Evolutionary conservation across 805 yeast genomes (phyloP), one percentile per base, ranked within the genome.

Genomic region (Saccharomycopsis sp.): DNA sequence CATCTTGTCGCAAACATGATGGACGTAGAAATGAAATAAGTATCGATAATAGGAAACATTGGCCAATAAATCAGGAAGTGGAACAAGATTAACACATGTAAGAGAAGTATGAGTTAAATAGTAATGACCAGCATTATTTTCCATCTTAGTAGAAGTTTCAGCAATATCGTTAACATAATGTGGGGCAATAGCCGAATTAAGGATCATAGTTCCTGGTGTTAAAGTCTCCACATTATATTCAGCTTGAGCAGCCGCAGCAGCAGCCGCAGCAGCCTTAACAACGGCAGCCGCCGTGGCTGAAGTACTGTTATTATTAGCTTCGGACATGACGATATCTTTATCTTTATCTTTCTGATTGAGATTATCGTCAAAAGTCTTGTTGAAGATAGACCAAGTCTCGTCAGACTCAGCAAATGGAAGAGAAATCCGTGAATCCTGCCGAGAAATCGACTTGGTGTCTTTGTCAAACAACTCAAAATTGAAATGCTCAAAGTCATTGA

Each of bases 31-130:
- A 61, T 83, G 83, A 70, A 87, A 82, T 20, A 84, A 73, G 56
- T 82, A 84, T 54, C 81, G 73, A 67, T 84, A 85, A 61, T 75
- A 77, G 0, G 89, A 86, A 14, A 83, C 85, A 56, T 80, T 77
- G 17, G 78, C 67, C 14, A 87, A 70, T 3, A 84, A 66, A 58
- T 83, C 88, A 0, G 94, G 92, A 2, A 85, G 67, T 1, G 84
- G 83, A n/a, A 49, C 12, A 29, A 59, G 25, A n/a, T 20, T 25
- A 14, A 58, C 52, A n/a, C 42, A 52, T 47, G 7, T 20, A 2
- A 24, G 47, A 8, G 12, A n/a, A 3, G 12, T 22, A 17, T 19
- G 23, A 12, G 15, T 34, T 17, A 38, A 19, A 17, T 35, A 35
- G 56, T 52, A 56, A 25, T 52, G 54, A 25, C 55, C 29, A 42